Evolutionary conservation across 768 basidiomycete genomes (phyloP).

Genomic region (Termitomyces sp.): DNA sequence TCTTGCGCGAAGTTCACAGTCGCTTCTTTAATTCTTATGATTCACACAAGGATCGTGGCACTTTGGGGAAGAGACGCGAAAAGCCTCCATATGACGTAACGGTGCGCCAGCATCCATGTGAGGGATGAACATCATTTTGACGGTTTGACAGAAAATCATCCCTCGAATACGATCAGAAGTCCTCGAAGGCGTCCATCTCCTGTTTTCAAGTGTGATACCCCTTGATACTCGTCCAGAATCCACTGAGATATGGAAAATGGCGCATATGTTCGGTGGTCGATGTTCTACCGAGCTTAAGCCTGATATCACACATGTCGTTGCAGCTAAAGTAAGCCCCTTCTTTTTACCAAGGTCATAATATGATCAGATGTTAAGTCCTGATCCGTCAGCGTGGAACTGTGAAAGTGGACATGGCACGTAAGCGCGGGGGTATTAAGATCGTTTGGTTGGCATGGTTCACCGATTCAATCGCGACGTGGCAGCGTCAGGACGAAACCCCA

Average conservation of each 20-base stretch:
- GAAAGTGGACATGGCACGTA: constrained; percentile 83
- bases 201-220: constrained; percentile 95
- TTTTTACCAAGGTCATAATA: neutral
- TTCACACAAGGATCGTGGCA: constrained; percentile 26
- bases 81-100: constrained; percentile 64
- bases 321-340: constrained; percentile 62
- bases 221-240: constrained; percentile 77
- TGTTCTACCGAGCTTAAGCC: constrained; percentile 66
- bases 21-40: constrained; percentile 75
- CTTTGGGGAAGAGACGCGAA: constrained; percentile 21
- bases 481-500: constrained; percentile 68
- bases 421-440: constrained; percentile 73
- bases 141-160: constrained; percentile 66
- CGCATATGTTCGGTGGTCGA: constrained; percentile 84
- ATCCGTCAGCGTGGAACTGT: constrained; percentile 74
- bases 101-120: constrained; percentile 39
- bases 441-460: constrained; percentile 91
- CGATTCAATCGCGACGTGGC: constrained; percentile 88
- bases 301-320: constrained; percentile 85
- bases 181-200: constrained; percentile 73
- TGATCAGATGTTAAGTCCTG: neutral
- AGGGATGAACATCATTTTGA: neutral
- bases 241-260: constrained; percentile 83
- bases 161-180: constrained; percentile 73
- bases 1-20: constrained; percentile 77